Evolutionary conservation across 164 flowering plant genomes (phyloP), one percentile per base, ranked within the genome.

Genomic region (Buxus sempervirens): DNA sequence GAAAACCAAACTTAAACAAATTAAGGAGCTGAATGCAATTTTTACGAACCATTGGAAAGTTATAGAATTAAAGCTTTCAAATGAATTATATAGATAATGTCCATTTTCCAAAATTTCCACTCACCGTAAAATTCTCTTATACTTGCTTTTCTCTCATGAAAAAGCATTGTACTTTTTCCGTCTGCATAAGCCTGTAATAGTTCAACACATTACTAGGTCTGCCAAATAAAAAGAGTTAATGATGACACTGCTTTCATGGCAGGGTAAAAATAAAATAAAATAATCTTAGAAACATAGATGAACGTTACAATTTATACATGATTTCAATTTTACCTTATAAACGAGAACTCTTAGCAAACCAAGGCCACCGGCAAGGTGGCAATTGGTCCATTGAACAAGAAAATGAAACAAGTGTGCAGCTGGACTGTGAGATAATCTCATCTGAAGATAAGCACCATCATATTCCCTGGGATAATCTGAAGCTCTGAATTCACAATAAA

Each of bases 331-430:
- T 48, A 92, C 99, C 97, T 86, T 90, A 62, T 85, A 90, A 66
- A 95, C 87, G n/a, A 92, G 88, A 60, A 95, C 80, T 61, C 94
- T 84, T 54, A 92, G 89, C 69, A 92, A 81, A 67, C 97, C 99
- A 71, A 95, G 86, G 27, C 89, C 85, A 68, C 99, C 98, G 54
- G 97, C 99, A 58, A 95, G 83, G 77, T 81, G 82, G 70, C 94
- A 90, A 77, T 89, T 94, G 60, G 94, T 82, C 97, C 99, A 95
- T 69, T 88, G 97, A 62, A 95, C 88, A 32, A 95, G 85, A 72
- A 90, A 90, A 18, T 88, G 89, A 65, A 95, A 88, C 21, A 92
- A 60, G 45, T 86, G 89, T 26, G 99, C 99, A 59, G 88, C 88
- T 5, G 96, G 96, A 56, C 94, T 86, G 71, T 89, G 92, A 24